Conservation (phyloP, 2,329 filamentous ascomycete species). For the Aureobasidium mangrovei region DNA sequence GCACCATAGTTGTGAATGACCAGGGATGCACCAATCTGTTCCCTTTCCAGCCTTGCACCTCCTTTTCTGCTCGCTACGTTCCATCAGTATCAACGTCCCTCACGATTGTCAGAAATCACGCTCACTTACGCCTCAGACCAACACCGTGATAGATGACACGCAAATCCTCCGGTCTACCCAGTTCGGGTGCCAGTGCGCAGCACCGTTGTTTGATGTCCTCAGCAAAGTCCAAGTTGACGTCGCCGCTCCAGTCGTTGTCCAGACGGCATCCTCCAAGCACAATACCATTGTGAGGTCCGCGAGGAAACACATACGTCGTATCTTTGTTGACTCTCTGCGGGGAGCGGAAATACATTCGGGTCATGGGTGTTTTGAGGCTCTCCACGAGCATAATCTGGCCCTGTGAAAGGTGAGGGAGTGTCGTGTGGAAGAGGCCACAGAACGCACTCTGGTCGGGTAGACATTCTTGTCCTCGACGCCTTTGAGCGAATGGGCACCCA, state of each 20-base stretch:
- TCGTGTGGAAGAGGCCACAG: not conserved
- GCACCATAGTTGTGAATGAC: conserved; percentile 70
- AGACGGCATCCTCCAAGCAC: conserved; percentile 7
- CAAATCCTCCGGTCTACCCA: conserved; percentile 44
- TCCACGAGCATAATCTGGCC: conserved; percentile 74
- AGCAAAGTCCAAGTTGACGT: conserved; percentile 6
- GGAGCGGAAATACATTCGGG: conserved; percentile 11
- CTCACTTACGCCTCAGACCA: conserved; percentile 51
- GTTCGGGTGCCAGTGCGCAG: conserved; percentile 49
- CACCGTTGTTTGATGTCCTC: conserved; percentile 41
- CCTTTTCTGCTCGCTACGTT: conserved; percentile 50
- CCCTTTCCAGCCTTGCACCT: conserved; percentile 64
- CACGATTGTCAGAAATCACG: not conserved
- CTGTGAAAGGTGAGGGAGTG: not conserved
- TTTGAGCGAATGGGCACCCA: conserved; percentile 61
- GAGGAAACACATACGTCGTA: conserved; percentile 11
- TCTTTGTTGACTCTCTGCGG: conserved; percentile 10
- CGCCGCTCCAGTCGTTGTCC: conserved; percentile 6
- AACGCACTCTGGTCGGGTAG: conserved; percentile 18
- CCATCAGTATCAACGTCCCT: not conserved
- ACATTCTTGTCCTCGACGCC: conserved; percentile 67
- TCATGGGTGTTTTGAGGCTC: conserved; percentile 42
- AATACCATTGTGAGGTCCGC: conserved; percentile 5
- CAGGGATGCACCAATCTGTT: conserved; percentile 51
- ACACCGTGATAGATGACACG: conserved; percentile 70